These are phyloP conservation scores for Cyberlindnera japonica DNA, from an alignment of 805 yeast genomes.

Conservation along the genomic window DNA sequence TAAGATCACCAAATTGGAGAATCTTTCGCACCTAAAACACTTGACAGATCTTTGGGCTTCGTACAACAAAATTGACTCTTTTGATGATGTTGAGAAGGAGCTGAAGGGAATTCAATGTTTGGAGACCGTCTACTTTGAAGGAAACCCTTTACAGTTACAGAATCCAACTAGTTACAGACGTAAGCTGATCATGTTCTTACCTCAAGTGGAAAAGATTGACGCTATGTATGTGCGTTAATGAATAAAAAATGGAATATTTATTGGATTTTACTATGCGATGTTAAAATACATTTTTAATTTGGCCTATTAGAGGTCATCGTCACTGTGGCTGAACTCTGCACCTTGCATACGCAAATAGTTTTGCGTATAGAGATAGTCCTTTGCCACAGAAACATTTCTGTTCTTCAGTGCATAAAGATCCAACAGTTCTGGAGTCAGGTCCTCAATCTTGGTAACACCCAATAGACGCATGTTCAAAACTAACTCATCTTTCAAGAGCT, in stretches of 20 bases:
- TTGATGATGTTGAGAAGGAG: conserved; percentile 64
- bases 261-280: too few species aligned
- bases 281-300: too few species aligned
- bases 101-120: conserved; percentile 58
- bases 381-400: conserved; percentile 43
- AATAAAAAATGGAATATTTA: too few species aligned
- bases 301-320: too few species aligned
- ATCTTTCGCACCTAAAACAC: conserved; percentile 58
- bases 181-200: conserved; percentile 69
- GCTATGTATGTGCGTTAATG: conserved; percentile 62
- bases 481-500: conserved; percentile 64
- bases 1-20: conserved; percentile 55
- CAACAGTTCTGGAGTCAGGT: conserved; percentile 57
- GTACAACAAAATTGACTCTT: conserved; percentile 62
- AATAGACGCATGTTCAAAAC: conserved; percentile 75
- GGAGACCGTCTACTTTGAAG: conserved; percentile 91
- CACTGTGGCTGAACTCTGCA: conserved; percentile 56
- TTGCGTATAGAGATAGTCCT: conserved; percentile 49
- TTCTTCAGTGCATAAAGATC: conserved; percentile 48
- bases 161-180: conserved; percentile 83
- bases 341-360: conserved; percentile 55
- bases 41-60: conserved; percentile 96
- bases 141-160: conserved; percentile 76
- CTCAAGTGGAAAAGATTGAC: conserved; percentile 77
- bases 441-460: conserved; percentile 61